Conservation (phyloP, 441 rosid species). For the Macaranga tanarius region DNA sequence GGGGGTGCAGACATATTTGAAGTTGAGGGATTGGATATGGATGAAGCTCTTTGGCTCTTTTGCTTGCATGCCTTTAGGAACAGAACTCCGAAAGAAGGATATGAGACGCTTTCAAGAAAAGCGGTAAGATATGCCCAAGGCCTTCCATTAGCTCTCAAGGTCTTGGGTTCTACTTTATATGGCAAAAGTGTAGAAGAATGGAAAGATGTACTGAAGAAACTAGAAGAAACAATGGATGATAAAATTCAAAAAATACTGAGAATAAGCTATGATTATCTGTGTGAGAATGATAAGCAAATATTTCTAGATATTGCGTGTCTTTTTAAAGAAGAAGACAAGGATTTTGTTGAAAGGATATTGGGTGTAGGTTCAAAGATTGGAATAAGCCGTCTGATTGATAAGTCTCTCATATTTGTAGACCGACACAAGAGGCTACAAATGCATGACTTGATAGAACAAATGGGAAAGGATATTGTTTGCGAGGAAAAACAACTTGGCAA, state of each 20-base stretch:
- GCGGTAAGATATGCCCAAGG: neutral
- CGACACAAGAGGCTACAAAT: neutral
- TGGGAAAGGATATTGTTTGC: constrained; percentile 29
- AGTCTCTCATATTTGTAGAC: constrained; percentile 23
- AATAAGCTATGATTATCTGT: constrained; percentile 40
- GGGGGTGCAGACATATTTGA: too few relatives aligned
- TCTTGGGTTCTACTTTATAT: neutral
- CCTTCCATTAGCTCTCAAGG: constrained; percentile 9
- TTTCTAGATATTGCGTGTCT: constrained; percentile 51
- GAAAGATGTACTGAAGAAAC: constrained; percentile 19
- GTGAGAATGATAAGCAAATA: constrained; percentile 22
- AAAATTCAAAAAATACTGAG: constrained; percentile 29
- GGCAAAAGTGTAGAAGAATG: neutral
- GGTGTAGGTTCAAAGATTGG: constrained; percentile 18
- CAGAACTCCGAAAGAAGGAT: neutral
- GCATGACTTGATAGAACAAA: constrained; percentile 26
- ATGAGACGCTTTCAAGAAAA: neutral
- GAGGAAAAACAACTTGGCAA: constrained; percentile 15
- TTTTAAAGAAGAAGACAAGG: constrained; percentile 22
- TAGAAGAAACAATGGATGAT: constrained; percentile 13
- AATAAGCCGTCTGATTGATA: constrained; percentile 24
- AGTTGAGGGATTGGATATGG: too few relatives aligned
- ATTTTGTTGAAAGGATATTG: constrained; percentile 19
- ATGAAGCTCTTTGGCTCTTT: neutral
- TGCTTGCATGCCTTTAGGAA: constrained; percentile 6